Percentiles rank a stretch among this genome's conserved stretches.
phyloP scores from a whole-genome alignment of 805 yeast species.

The Diddensiella caesifluorescens region DNA sequence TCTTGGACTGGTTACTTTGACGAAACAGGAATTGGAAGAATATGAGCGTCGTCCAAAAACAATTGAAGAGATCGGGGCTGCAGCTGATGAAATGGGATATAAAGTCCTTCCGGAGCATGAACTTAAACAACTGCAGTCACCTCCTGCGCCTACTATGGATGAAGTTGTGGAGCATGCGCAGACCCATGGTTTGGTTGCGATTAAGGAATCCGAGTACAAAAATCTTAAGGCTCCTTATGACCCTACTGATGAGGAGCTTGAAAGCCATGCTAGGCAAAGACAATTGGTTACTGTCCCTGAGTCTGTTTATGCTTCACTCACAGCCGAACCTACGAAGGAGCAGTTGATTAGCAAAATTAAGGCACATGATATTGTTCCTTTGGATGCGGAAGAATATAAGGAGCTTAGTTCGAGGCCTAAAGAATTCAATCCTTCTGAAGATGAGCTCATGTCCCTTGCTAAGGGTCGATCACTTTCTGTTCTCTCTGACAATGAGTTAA shows the following conservation, averaged over 20 bases:
- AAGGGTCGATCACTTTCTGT: constrained; percentile 17
- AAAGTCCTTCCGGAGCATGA: constrained; percentile 21
- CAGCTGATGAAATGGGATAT: constrained; percentile 28
- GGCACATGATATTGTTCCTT: constrained; percentile 13
- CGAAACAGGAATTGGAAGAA: constrained; percentile 13
- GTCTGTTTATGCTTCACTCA: constrained; percentile 17
- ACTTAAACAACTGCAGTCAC: constrained; percentile 10
- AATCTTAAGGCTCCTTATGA: constrained; percentile 13
- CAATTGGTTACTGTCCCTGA: constrained; percentile 28
- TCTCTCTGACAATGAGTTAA: constrained; percentile 21
- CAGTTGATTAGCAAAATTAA: constrained; percentile 22
- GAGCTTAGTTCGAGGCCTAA: constrained; percentile 19
- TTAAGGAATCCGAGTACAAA: constrained; percentile 22
- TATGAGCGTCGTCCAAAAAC: constrained; percentile 16
- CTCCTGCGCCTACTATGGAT: constrained; percentile 4
- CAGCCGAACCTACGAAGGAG: constrained; percentile 19
- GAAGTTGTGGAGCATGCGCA: constrained; percentile 8
- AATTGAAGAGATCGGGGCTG: constrained; percentile 25
- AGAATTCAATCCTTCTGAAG: constrained; percentile 19
- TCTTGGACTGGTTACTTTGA: constrained; percentile 21
- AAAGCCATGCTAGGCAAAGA: constrained; percentile 20
- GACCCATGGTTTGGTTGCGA: constrained; percentile 25
- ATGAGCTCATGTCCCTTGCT: constrained; percentile 26
- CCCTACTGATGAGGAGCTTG: constrained; percentile 17
- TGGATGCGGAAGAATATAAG: constrained; percentile 15